Evolutionary conservation across 305 asterid genomes (phyloP).

Genomic region (Rubia balearica): DNA sequence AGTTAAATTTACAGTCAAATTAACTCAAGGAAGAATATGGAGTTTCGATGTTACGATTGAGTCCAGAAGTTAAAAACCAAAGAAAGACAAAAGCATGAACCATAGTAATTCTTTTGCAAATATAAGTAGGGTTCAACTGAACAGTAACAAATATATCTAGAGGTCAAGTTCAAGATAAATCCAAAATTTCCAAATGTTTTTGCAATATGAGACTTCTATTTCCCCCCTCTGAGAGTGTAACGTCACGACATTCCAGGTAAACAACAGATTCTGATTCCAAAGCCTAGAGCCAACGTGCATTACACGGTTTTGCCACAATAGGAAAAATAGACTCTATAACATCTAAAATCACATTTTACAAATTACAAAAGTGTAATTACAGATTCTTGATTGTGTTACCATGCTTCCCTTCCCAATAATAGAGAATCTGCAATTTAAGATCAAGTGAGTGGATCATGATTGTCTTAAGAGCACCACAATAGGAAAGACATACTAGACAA

Average conservation of each 20-base stretch:
- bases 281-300: neutral
- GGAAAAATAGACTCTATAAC: neutral
- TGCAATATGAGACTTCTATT: neutral
- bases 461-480: neutral
- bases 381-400: neutral
- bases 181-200: neutral
- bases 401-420: neutral
- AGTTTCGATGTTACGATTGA: neutral
- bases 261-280: neutral
- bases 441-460: neutral
- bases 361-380: neutral
- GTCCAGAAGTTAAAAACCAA: neutral
- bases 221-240: too few relatives aligned
- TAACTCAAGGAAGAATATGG: slow-evolving; percentile 17
- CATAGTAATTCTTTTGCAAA: neutral
- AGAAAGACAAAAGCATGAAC: neutral
- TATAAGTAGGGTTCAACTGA: neutral
- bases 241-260: neutral
- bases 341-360: neutral
- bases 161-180: neutral
- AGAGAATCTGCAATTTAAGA: slow-evolving; percentile 4
- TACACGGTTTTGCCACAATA: neutral
- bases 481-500: neutral
- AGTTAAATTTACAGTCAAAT: slow-evolving; percentile 18
- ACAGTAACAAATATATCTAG: neutral